A percentile compares a stretch with the other conserved stretches of the same genome.
Evolutionary conservation across 2,329 filamentous ascomycete species (phyloP).

Genomic region (Sclerotinia trifoliorum): DNA sequence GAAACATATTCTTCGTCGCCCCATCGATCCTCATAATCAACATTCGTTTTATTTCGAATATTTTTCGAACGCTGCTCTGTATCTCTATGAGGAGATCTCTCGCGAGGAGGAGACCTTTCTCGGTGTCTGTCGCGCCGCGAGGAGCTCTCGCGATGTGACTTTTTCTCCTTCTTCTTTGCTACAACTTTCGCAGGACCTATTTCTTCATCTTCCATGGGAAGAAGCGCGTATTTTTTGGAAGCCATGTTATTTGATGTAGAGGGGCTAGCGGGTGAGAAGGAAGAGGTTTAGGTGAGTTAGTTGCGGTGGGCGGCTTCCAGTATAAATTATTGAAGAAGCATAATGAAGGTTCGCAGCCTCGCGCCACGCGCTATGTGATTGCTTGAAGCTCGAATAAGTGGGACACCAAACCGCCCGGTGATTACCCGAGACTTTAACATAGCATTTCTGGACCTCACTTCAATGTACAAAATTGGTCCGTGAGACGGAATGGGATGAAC

Average conservation of each 20-base stretch:
- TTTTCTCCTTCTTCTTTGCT: constrained; percentile 48
- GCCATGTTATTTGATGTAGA: constrained; percentile 34
- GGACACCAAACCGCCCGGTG: neutral
- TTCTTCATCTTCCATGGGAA: constrained; percentile 66
- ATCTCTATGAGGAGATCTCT: constrained; percentile 43
- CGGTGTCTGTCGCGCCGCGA: constrained; percentile 39
- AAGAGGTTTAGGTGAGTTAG: neutral
- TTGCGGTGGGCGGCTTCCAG: neutral
- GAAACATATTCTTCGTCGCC: constrained; percentile 68
- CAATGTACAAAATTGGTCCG: neutral
- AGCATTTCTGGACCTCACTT: constrained; percentile 13
- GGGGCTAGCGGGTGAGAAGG: no score
- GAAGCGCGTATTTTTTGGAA: constrained; percentile 63
- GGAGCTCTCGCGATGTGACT: constrained; percentile 42
- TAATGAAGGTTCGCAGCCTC: constrained; percentile 11
- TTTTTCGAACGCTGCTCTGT: constrained; percentile 48
- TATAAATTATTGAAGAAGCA: neutral
- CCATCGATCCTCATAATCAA: constrained; percentile 75
- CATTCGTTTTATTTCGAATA: constrained; percentile 49
- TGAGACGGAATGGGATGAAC: constrained; percentile 17
- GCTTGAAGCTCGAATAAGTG: constrained; percentile 12
- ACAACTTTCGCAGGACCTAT: constrained; percentile 54
- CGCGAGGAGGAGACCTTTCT: constrained; percentile 29
- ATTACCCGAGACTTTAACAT: neutral
- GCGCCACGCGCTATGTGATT: neutral